These are phyloP conservation scores for Pelargonium nanum DNA, from an alignment of 345 rosid genomes.

Conservation along the genomic window DNA sequence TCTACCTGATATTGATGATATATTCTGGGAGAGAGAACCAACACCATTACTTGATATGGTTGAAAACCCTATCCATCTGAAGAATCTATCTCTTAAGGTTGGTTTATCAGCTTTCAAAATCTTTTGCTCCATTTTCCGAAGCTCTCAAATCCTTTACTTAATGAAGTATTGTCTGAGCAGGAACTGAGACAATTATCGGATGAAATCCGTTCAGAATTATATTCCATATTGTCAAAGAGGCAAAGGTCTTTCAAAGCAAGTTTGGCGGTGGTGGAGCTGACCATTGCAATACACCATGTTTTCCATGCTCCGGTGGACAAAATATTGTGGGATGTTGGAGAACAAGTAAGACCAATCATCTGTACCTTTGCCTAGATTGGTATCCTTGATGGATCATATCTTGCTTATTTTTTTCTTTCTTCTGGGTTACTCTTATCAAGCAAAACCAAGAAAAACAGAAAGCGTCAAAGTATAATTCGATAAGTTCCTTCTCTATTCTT, in stretches of 20 bases:
- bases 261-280: conserved; percentile 69
- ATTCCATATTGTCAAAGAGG: conserved; percentile 32
- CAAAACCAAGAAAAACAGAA: not conserved
- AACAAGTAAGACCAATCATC: conserved; percentile 43
- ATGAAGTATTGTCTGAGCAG: conserved; percentile 25
- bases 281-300: conserved; percentile 74
- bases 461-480: not conserved
- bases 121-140: not conserved
- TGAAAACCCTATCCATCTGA: conserved; percentile 67
- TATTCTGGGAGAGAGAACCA: conserved; percentile 44
- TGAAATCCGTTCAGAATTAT: conserved; percentile 60
- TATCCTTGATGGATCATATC: not conserved
- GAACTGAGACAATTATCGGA: conserved; percentile 64
- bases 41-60: conserved; percentile 75
- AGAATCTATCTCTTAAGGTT: conserved; percentile 65
- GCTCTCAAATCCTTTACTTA: conserved; percentile 3
- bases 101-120: conserved; percentile 7
- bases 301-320: conserved; percentile 82
- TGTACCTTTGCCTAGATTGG: not conserved
- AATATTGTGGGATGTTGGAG: conserved; percentile 82
- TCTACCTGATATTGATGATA: conserved; percentile 59
- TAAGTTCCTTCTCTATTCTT: conserved; percentile 9
- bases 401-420: not conserved
- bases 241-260: conserved; percentile 50
- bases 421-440: conserved; percentile 8